These are phyloP conservation scores for Apiotrichum mycotoxinovorans DNA, from an alignment of 1,284 basidiomycete genomes.

Conservation along the genomic window DNA sequence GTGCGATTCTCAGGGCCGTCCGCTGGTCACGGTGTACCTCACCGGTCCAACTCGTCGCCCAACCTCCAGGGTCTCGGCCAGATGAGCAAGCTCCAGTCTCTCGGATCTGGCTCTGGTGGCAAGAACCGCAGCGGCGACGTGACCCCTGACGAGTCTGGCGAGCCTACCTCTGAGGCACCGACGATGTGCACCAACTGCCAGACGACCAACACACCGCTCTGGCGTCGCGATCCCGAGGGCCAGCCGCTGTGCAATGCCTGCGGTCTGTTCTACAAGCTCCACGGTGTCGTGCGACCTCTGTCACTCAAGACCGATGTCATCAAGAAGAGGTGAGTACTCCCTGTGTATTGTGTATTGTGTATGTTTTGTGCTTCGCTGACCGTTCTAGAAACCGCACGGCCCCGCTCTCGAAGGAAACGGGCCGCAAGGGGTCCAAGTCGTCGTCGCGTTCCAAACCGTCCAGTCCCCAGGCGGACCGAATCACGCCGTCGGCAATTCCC, in stretches of 20 bases:
- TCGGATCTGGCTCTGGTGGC: neutral
- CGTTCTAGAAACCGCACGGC: slow-evolving; percentile 17
- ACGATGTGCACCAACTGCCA: slow-evolving; percentile 92
- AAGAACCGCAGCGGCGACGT: slow-evolving; percentile 8
- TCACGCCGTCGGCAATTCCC: slow-evolving; percentile 8
- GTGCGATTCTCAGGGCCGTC: slow-evolving; percentile 2
- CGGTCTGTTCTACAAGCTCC: slow-evolving; percentile 88
- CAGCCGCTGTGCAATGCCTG: slow-evolving; percentile 89
- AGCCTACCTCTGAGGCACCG: slow-evolving; percentile 55
- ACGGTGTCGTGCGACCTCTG: slow-evolving; percentile 87
- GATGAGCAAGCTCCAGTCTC: slow-evolving; percentile 5
- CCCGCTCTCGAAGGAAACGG: slow-evolving; percentile 16
- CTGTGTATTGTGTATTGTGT: too few relatives aligned
- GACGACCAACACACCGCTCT: slow-evolving; percentile 91
- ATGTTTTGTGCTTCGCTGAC: neutral
- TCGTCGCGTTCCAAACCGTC: slow-evolving; percentile 16
- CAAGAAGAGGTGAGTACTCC: slow-evolving; percentile 82
- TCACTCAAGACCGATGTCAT: slow-evolving; percentile 96
- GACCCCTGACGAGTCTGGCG: slow-evolving; percentile 5
- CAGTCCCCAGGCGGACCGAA: slow-evolving; percentile 9
- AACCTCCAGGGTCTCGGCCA: slow-evolving; percentile 37
- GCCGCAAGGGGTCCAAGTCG: slow-evolving; percentile 8
- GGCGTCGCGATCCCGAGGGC: slow-evolving; percentile 91
- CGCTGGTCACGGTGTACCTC: slow-evolving; percentile 14
- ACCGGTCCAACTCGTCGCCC: slow-evolving; percentile 45